Conservation (phyloP, 257 asterid genomes). For the Catharanthus roseus region DNA sequence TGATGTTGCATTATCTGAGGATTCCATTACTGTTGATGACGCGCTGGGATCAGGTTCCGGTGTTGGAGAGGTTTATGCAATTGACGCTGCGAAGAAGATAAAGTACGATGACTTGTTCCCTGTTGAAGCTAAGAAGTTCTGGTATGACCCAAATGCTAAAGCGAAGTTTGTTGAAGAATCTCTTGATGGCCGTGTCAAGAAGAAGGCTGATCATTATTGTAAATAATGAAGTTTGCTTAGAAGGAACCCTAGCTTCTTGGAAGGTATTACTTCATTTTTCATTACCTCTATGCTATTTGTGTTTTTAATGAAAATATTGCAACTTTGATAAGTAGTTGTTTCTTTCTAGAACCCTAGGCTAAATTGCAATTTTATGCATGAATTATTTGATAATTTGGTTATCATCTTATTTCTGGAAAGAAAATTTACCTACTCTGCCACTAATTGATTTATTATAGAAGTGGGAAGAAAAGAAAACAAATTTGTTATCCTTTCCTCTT, state of each 20-base stretch:
- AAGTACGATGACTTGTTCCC: conserved; percentile 94
- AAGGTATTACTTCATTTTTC: neutral
- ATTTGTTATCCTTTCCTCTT: no score
- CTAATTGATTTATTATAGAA: no score
- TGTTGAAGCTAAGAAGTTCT: conserved; percentile 70
- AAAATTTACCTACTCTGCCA: no score
- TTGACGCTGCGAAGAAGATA: conserved; percentile 93
- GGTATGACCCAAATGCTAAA: conserved; percentile 72
- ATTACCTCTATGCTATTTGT: neutral
- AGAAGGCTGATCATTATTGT: conserved; percentile 96
- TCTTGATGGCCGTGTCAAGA: conserved; percentile 86
- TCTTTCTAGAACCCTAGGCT: neutral
- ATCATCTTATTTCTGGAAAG: no score
- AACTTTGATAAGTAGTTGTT: no score
- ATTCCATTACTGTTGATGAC: conserved; percentile 30
- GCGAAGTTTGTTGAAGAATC: conserved; percentile 75
- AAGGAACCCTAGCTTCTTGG: conserved; percentile 1
- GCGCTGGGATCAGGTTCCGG: conserved; percentile 31
- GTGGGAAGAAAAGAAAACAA: no score
- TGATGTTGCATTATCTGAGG: conserved; percentile 17
- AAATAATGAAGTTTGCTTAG: conserved; percentile 33
- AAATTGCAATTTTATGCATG: neutral
- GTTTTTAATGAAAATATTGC: neutral
- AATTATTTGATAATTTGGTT: no score
- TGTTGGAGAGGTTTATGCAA: conserved; percentile 57